Percentiles rank a stretch among this genome's conserved stretches.
Conservation (phyloP, 331 rosid species). For the Quercus lobata region DNA sequence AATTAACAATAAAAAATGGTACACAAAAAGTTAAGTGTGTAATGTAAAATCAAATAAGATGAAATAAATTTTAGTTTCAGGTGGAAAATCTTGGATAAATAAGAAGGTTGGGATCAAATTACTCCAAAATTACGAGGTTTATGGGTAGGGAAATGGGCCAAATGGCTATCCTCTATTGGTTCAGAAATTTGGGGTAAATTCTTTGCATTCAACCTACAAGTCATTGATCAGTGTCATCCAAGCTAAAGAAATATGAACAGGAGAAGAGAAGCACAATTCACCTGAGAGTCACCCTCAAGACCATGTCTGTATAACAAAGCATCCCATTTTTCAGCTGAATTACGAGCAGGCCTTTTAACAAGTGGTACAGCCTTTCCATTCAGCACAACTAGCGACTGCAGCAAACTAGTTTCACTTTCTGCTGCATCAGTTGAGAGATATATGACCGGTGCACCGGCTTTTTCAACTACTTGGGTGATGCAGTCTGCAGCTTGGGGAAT, state of each 20-base stretch:
- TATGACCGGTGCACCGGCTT: conserved; percentile 58
- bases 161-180: background rate
- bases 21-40: no score
- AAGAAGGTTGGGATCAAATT: background rate
- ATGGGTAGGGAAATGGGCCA: background rate
- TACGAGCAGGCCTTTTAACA: conserved; percentile 79
- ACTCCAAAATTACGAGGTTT: background rate
- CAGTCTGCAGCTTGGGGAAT: conserved; percentile 99
- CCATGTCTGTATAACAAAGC: conserved; percentile 85
- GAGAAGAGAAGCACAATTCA: conserved; percentile 22
- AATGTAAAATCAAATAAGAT: no score
- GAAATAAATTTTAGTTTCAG: no score
- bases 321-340: conserved; percentile 97
- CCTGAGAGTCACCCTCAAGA: conserved; percentile 79
- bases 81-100: background rate
- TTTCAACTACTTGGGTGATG: conserved; percentile 59
- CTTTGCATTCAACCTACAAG: background rate
- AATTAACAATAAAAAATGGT: no score
- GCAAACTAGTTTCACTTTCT: conserved; percentile 80
- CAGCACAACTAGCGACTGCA: conserved; percentile 72
- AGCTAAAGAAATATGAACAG: conserved; percentile 2
- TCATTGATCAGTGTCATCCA: background rate
- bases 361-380: conserved; percentile 78
- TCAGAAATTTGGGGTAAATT: background rate
- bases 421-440: conserved; percentile 98